Evolutionary conservation across 257 asterid genomes (phyloP), one percentile per base, ranked within the genome.

Genomic region (Phtheirospermum japonicum): DNA sequence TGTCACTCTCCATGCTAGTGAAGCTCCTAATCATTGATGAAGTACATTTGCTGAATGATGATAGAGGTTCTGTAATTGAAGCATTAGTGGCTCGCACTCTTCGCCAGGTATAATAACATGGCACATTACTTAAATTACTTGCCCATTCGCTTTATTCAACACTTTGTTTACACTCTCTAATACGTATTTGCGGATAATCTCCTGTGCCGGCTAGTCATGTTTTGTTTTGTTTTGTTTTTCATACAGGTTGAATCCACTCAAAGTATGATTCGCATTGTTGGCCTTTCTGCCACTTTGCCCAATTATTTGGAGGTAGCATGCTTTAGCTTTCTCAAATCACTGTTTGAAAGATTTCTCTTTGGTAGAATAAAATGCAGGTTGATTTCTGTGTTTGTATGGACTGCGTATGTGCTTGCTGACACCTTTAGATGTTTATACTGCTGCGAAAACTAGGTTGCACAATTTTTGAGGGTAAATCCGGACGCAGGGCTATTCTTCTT

Each of bases 61-160:
- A 92, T 65, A 80, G 97, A 76, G 99, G 99, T 62, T 83, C 99
- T 66, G 99, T 92, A 11, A 92, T 92, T 57, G 99, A 92, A 82
- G 99, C 99, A 68, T 82, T 92, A 67, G 99, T 92, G 57, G 99
- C 99, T 57, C 96, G 99, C 55, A 92, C 99, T 61, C 96, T 92
- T 73, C 99, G 97, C 20, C 99, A 92, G 97, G 99, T 87, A 71
- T 54, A 68, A 71, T 54, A 68, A 30, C 66, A 54, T 63, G 42
- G 20, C 48, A 43, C 52, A 64, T 64, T 12, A 12, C 48, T 40
- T 40, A 12, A 40, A 40, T 12, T 14, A 14, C 53, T 46, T 46
- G 53, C 14, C 26, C 26, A 46, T 6, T 17, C 7, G 26, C 53
- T 46, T 9, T 43, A 43, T 12, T n/a, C 19, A 0, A 7, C 50